Base-by-base conservation (phyloP, 176 grass and related monocot species). In the Paspalum notatum region DNA sequence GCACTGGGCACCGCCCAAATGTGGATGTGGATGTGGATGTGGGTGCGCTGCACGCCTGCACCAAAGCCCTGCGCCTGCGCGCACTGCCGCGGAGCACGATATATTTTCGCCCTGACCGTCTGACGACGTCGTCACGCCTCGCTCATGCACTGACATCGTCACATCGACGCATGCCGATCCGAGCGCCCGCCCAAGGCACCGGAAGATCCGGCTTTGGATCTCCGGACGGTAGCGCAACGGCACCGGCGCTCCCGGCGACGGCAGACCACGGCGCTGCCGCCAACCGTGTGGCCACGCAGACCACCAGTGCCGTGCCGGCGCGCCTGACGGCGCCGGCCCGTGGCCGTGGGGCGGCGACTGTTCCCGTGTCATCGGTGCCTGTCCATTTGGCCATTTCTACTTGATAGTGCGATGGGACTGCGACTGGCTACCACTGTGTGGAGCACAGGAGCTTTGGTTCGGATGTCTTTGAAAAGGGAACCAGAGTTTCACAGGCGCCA, bases 341-440 rank as follows among this genome's bases (percentile, higher is more conserved):
- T 46, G 45, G 18, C 32, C 32, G 53, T 12, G 12, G 47, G 45
- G 48, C 62, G 7, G 46, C 20, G 46, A 53, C 62, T 79, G 62
- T 79, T 79, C 22, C 56, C 45, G 16, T 41, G 68, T 82, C 68
- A 82, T 68, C 80, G 38, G 26, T 10, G 42, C 1, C 12, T 39
- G 45, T 2, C 43, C 9, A 0, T 12, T 32, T 32, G 32, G 32
- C 32, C 3, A 32, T 32, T 32, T 1, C 32, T 32, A 32, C n/a
- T 25, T 48, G 44, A 15, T 62, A 5, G 58, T 20, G 24, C 26
- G 44, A 25, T 4, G 43, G 39, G 64, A 67, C 44, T 8, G 43
- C 1, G 32, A 32, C 32, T 32, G 32, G 32, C 32, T 32, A 40
- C 12, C 20, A 25, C 72, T 24, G 52, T 44, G 12, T 0, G 77